These are phyloP conservation scores for Yarrowia bubula DNA, from an alignment of 805 yeast genomes.

Conservation along the genomic window DNA sequence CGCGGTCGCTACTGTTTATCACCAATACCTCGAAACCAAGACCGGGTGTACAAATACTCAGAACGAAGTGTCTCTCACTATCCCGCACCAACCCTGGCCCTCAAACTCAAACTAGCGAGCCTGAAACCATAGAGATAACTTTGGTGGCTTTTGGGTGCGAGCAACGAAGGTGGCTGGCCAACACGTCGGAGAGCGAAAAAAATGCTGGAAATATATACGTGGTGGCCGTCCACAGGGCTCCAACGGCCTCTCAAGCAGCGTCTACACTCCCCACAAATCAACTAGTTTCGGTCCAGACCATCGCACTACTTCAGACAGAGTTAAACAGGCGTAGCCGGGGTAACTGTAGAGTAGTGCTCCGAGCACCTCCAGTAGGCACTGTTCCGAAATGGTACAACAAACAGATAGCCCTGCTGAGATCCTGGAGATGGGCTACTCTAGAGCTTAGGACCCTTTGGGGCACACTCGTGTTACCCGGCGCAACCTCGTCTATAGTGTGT, in stretches of 20 bases:
- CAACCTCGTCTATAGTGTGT: neutral
- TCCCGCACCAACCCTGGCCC: constrained; percentile 24
- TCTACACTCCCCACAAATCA: neutral
- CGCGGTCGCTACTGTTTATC: neutral
- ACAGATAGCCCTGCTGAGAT: too few species aligned
- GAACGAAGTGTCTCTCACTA: constrained; percentile 11
- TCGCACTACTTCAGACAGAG: neutral
- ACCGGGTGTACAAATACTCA: neutral
- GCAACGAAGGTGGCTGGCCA: constrained; percentile 15
- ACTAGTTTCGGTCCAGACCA: neutral
- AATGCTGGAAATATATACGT: too few species aligned
- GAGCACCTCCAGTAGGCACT: too few species aligned
- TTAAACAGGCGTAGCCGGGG: neutral
- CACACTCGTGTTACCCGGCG: neutral
- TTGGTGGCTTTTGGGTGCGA: constrained; percentile 21
- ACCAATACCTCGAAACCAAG: neutral
- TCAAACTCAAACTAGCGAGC: constrained; percentile 24
- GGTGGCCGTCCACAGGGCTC: too few species aligned
- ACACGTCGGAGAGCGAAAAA: too few species aligned
- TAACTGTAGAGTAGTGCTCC: neutral
- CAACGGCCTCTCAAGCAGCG: too few species aligned
- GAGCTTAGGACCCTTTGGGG: too few species aligned
- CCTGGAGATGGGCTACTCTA: too few species aligned
- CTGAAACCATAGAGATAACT: constrained; percentile 25
- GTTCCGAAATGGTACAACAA: too few species aligned